Evolutionary conservation across 331 rosid species (phyloP).

Genomic region (Phaseolus coccineus): DNA sequence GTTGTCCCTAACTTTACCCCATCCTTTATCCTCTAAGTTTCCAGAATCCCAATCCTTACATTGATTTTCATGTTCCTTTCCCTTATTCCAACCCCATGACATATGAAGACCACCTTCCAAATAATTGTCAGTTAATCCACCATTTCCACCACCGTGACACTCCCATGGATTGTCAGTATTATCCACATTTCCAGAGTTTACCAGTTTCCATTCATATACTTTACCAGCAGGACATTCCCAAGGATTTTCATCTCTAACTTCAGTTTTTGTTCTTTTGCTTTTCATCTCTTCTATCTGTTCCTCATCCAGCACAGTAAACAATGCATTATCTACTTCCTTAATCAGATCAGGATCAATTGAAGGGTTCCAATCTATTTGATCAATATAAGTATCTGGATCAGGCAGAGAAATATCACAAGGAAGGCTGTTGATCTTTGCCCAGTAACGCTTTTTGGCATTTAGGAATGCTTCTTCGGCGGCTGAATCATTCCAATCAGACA

Average conservation of each 20-base stretch:
- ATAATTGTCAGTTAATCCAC: conserved; percentile 46
- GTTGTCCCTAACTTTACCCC: conserved; percentile 52
- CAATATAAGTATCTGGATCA: conserved; percentile 65
- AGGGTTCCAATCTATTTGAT: conserved; percentile 79
- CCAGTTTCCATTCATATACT: conserved; percentile 44
- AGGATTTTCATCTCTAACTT: conserved; percentile 48
- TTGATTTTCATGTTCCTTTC: conserved; percentile 10
- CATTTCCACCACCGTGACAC: conserved; percentile 36
- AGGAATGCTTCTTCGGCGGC: conserved; percentile 81
- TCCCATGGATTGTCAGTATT: conserved; percentile 64
- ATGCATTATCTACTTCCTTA: conserved; percentile 64
- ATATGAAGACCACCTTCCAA: conserved; percentile 47
- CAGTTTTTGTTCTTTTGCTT: conserved; percentile 56
- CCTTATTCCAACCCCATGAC: conserved; percentile 55
- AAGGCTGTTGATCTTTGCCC: conserved; percentile 65
- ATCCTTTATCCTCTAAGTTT: conserved; percentile 43
- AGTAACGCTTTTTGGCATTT: conserved; percentile 68
- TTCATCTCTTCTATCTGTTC: conserved; percentile 44
- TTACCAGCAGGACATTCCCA: conserved; percentile 51
- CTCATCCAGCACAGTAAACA: conserved; percentile 60
- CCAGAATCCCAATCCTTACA: conserved; percentile 39
- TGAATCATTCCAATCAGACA: conserved; percentile 76
- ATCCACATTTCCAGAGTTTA: conserved; percentile 42
- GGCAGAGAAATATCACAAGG: conserved; percentile 56
- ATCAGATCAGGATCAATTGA: conserved; percentile 66